These are phyloP conservation scores for Corylus avellana DNA, from an alignment of 306 rosid species.

Conservation along the genomic window DNA sequence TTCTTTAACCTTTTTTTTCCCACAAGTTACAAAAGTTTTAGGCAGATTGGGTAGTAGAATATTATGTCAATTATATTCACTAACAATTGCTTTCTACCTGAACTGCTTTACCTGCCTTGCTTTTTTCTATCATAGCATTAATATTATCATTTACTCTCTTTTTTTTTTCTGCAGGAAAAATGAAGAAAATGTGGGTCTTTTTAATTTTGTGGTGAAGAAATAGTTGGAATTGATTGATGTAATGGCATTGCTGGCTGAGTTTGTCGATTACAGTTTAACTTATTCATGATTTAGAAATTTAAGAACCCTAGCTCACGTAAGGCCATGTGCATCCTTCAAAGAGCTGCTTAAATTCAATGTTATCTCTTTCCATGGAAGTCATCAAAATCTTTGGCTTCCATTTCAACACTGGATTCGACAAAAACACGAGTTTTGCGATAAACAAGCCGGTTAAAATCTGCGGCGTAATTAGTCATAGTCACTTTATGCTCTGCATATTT, in stretches of 20 bases:
- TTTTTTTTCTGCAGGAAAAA: constrained; percentile 6
- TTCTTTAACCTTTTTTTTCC: constrained; percentile 30
- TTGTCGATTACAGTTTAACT: constrained; percentile 39
- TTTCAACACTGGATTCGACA: constrained; percentile 4
- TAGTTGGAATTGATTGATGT: constrained; percentile 14
- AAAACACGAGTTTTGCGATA: constrained; percentile 21
- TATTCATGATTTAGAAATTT: constrained; percentile 28
- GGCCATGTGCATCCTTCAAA: constrained; percentile 35
- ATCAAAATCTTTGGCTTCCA: constrained; percentile 24
- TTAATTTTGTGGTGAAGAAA: not conserved
- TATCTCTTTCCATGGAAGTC: constrained; percentile 29
- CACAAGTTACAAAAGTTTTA: constrained; percentile 21
- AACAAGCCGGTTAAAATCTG: constrained; percentile 24
- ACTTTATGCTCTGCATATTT: constrained; percentile 28
- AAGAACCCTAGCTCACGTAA: constrained; percentile 24
- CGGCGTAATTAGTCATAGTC: constrained; percentile 30
- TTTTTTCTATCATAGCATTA: constrained; percentile 13
- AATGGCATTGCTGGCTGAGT: constrained; percentile 3
- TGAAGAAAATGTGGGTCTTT: constrained; percentile 26
- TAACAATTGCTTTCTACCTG: constrained; percentile 17
- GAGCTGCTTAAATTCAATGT: constrained; percentile 39
- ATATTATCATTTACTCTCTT: not conserved
- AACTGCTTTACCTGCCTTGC: constrained; percentile 35
- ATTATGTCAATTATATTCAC: constrained; percentile 19
- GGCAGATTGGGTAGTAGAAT: constrained; percentile 37